A percentile compares a stretch with the other conserved stretches of the same genome.
phyloP scores from a whole-genome alignment of 345 rosid species.

The Eutrema japonicum region DNA sequence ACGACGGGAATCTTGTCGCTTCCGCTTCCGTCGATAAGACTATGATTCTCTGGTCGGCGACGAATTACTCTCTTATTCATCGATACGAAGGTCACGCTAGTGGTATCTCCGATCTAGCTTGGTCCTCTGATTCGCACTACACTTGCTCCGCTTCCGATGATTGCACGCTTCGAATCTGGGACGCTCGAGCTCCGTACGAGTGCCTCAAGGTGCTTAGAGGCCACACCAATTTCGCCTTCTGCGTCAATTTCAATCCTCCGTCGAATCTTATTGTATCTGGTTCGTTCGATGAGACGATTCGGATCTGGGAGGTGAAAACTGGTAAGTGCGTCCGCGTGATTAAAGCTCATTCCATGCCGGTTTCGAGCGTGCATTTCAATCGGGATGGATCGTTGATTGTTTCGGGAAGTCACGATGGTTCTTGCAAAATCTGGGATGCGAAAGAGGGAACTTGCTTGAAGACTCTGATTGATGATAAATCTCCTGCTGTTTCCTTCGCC shows the following conservation, averaged over 20 bases:
- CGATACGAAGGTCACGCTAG: slow-evolving; percentile 77
- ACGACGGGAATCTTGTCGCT: slow-evolving; percentile 84
- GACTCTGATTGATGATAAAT: slow-evolving; percentile 75
- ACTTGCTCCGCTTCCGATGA: slow-evolving; percentile 98
- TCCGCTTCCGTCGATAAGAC: slow-evolving; percentile 89
- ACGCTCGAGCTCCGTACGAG: slow-evolving; percentile 79
- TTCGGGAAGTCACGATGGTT: slow-evolving; percentile 85
- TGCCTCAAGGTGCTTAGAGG: slow-evolving; percentile 84
- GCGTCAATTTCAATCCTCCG: slow-evolving; percentile 90
- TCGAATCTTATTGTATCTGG: slow-evolving; percentile 87
- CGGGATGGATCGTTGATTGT: slow-evolving; percentile 94
- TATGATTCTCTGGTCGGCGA: slow-evolving; percentile 75
- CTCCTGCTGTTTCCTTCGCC: slow-evolving; percentile 80
- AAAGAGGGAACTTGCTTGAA: slow-evolving; percentile 73
- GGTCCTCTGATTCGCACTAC: slow-evolving; percentile 96
- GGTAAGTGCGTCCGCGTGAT: slow-evolving; percentile 69
- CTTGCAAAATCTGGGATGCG: slow-evolving; percentile 95
- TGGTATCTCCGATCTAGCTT: slow-evolving; percentile 85
- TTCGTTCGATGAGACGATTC: slow-evolving; percentile 81
- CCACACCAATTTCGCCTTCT: slow-evolving; percentile 78
- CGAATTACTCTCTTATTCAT: slow-evolving; percentile 59
- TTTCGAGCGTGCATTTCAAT: slow-evolving; percentile 82
- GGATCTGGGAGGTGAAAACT: slow-evolving; percentile 94
- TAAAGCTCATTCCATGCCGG: slow-evolving; percentile 79
- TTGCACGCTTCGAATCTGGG: slow-evolving; percentile 94